Percentiles rank a stretch among this genome's conserved stretches.
phyloP scores from a whole-genome alignment of 192 early-diverging fungal genomes.

The Phlyctochytrium arcticum region DNA sequence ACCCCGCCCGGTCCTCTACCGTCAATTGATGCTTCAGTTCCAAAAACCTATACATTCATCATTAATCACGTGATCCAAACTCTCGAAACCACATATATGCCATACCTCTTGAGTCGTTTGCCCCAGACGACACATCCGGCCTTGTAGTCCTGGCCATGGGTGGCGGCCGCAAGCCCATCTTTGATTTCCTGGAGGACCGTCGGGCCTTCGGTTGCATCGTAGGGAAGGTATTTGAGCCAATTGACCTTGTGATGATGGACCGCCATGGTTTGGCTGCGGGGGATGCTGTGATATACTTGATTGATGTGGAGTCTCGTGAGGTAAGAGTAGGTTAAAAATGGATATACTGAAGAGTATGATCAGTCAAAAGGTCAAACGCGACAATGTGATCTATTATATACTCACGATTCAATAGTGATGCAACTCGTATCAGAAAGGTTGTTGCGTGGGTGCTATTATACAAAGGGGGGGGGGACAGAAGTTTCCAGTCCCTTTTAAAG shows the following conservation, averaged over 20 bases:
- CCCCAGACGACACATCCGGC: slow-evolving; percentile 56
- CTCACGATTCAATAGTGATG: too few relatives aligned
- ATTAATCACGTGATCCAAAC: not conserved
- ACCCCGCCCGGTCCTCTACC: slow-evolving; percentile 45
- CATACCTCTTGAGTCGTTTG: slow-evolving; percentile 54
- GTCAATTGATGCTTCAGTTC: slow-evolving; percentile 62
- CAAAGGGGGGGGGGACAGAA: too few relatives aligned
- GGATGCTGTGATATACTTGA: too few relatives aligned
- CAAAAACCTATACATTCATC: slow-evolving; percentile 46
- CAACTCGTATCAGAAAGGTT: too few relatives aligned
- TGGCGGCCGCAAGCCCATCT: slow-evolving; percentile 33
- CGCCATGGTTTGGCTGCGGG: too few relatives aligned
- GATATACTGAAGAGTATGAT: too few relatives aligned
- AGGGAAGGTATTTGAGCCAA: slow-evolving; percentile 9
- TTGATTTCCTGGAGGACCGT: slow-evolving; percentile 46
- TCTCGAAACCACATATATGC: not conserved
- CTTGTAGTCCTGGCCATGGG: slow-evolving; percentile 53
- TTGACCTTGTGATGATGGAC: not conserved
- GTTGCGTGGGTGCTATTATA: too few relatives aligned
- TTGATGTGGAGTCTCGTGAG: too few relatives aligned
- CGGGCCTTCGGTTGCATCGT: slow-evolving; percentile 2
- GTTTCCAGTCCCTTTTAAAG: too few relatives aligned
- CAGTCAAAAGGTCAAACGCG: too few relatives aligned
- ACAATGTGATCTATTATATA: too few relatives aligned
- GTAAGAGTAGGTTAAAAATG: too few relatives aligned